Evolutionary conservation across 352 stramenopile genomes (phyloP).

Genomic region (Phytophthora podocarpi): DNA sequence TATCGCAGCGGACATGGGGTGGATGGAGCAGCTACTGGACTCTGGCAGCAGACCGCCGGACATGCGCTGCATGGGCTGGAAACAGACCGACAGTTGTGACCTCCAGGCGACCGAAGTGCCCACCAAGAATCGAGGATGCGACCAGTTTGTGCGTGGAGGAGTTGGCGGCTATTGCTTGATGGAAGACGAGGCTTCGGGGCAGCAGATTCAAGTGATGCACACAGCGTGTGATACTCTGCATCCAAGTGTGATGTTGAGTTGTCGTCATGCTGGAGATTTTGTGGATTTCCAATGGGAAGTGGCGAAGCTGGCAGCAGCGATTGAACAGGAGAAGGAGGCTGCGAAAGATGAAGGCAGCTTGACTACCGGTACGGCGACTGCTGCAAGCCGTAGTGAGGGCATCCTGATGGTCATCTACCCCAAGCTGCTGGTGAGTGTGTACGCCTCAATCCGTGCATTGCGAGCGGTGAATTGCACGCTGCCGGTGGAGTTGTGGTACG

Average conservation of each 20-base stretch:
- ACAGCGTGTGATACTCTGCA: conserved; percentile 40
- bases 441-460: conserved; percentile 46
- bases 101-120: conserved; percentile 27
- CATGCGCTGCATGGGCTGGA: conserved; percentile 54
- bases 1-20: background rate
- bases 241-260: conserved; percentile 46
- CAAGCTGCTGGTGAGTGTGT: conserved; percentile 50
- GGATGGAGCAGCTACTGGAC: conserved; percentile 18
- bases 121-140: conserved; percentile 45
- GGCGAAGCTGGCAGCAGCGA: conserved; percentile 6
- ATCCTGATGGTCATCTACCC: conserved; percentile 69
- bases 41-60: conserved; percentile 18
- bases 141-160: conserved; percentile 42
- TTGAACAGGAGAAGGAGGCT: conserved; percentile 20
- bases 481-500: conserved; percentile 68
- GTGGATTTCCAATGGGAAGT: conserved; percentile 41
- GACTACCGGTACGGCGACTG: background rate
- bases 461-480: conserved; percentile 49
- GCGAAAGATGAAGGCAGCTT: background rate
- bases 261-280: conserved; percentile 52
- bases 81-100: conserved; percentile 51
- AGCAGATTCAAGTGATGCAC: conserved; percentile 46
- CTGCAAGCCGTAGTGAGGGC: conserved; percentile 19
- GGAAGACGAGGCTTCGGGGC: conserved; percentile 35
- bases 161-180: conserved; percentile 59